Conservation (phyloP, 1,284 basidiomycete genomes). For the Earliella scabrosa region DNA sequence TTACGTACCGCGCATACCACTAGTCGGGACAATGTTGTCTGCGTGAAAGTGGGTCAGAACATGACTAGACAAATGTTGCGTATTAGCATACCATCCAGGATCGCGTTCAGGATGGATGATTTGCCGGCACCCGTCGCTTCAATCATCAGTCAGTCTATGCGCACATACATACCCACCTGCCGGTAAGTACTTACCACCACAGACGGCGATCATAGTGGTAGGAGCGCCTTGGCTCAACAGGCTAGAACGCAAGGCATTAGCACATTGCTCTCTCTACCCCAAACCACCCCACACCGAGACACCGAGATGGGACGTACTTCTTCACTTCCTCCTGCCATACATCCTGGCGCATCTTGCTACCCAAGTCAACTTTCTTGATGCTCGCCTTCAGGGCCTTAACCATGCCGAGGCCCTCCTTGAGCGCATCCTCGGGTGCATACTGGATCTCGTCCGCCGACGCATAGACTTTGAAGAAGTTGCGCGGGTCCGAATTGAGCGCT, state of each 20-base stretch:
- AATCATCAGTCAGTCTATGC: conserved; percentile 1
- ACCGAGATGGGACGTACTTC: conserved; percentile 40
- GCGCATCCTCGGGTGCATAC: conserved; percentile 52
- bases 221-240: conserved; percentile 53
- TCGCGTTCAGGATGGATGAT: conserved; percentile 61
- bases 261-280: background rate
- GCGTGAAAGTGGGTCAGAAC: background rate
- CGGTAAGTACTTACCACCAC: conserved; percentile 51
- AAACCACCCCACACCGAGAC: background rate
- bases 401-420: conserved; percentile 58
- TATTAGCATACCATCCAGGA: conserved; percentile 55
- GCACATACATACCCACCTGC: background rate
- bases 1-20: conserved; percentile 59
- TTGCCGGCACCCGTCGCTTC: conserved; percentile 65
- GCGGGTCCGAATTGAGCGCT: conserved; percentile 6
- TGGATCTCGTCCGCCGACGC: conserved; percentile 44
- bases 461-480: conserved; percentile 29
- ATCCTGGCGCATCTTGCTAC: conserved; percentile 58
- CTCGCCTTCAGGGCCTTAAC: conserved; percentile 49
- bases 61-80: background rate
- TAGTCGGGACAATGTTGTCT: conserved; percentile 69
- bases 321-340: conserved; percentile 62
- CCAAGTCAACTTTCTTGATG: conserved; percentile 51
- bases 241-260: conserved; percentile 33
- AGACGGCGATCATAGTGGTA: conserved; percentile 62